Base-by-base conservation (phyloP, 2,329 filamentous ascomycete species). In the Laburnicola sp. region DNA sequence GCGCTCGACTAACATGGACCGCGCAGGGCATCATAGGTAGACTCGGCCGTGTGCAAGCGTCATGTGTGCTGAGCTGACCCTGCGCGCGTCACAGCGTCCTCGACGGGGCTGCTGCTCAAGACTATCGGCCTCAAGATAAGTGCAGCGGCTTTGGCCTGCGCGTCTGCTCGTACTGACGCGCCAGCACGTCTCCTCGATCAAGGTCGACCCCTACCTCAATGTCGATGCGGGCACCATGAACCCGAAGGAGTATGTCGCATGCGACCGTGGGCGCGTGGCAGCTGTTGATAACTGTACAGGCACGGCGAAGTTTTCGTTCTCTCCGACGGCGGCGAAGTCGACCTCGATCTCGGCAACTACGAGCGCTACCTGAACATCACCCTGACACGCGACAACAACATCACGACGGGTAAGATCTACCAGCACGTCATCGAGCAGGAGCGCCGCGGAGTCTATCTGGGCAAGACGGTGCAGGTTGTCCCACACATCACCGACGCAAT, bases 401-500 rank as follows among this genome's bases (percentile, higher is more conserved):
- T 99, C 75, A 99, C 94, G 3, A 96, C 93, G 4, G 94, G 94
- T 69, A 97, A 97, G 79, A 91, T 97, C 62, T 97, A 97, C 76
- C 82, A 90, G 68, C 85, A 88, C 65, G 92, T 97, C 47, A 91
- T 96, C 64, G 84, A 91, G 66, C 85, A 84, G 55, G 85, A 88
- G 74, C 78, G 86, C 58, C 76, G 77, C 56, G 86, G 85, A 48
- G 86, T 94, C 70, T 97, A 96, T 66, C 82, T 97, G 9, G 93
- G 93, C 59, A 86, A 88, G 73, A 91, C 92, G 16, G 87, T 95
- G 11, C 91, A 97, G 74, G 88, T 95, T 32, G 91, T 97, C 4
- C 93, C 93, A 2, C 93, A 97, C 74, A 82, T 97, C 62, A 96
- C 91, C 48, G 86, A 95, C 68, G 89, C 87, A 16, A 96, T 97